Evolutionary conservation across 345 rosid genomes (phyloP), one percentile per base, ranked within the genome.

Genomic region (Punica granatum): DNA sequence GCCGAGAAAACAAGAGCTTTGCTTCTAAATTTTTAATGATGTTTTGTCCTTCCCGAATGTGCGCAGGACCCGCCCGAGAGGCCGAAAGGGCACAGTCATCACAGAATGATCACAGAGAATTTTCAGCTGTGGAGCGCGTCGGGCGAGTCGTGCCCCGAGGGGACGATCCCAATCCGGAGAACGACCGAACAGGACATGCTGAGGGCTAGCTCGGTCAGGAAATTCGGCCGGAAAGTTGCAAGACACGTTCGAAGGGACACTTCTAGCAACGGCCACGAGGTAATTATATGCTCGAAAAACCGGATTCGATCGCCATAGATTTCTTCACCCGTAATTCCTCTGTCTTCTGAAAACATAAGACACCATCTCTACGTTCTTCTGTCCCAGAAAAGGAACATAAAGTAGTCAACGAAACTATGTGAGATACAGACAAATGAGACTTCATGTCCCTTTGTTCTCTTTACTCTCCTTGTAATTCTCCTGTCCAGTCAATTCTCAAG

Each of bases 151-250:
- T 95, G 99, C 48, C 99, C 96, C 7, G 88, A 85, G 66, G 99
- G 97, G 67, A 88, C 99, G 66, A 63, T 95, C 65, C 99, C 99
- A 30, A 79, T 95, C 2, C 79, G 99, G 76, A 83, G 97, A 84
- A 90, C 96, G 70, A 84, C 79, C 6, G 92, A 92, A 76, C 68
- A 81, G 67, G 99, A 92, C 68, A 73, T 95, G 86, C 42, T 88
- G 58, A 77, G 99, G 77, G 97, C 99, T 13, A 85, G 80, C 66
- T 88, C 93, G 60, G 19, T 82, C 4, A 35, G 67, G 58, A 76
- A 84, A 69, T 95, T 88, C 61, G 99, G 98, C 65, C 86, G 77
- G 71, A 95, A 87, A 84, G 49, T 51, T 18, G 71, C 81, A 19
- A 82, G 85, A 65, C 84, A 70, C 63, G 85, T 90, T 30, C 80